Evolutionary conservation across 1,284 basidiomycete genomes (phyloP).

Genomic region (Cutaneotrichosporon sp.): DNA sequence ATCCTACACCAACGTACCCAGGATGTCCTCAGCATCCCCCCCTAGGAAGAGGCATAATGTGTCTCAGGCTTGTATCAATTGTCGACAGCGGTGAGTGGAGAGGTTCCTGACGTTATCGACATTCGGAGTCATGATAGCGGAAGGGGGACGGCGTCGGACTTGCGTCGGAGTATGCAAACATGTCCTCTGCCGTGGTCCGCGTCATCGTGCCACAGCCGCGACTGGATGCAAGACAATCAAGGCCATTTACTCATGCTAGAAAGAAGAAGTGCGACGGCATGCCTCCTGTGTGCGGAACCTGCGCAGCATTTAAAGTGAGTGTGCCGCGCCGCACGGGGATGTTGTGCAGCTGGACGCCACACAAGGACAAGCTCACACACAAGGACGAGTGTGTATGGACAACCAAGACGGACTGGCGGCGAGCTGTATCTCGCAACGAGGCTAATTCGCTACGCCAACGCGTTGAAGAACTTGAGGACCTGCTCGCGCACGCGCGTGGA

Average conservation of each 20-base stretch:
- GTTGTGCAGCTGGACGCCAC: no score
- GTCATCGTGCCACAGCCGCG: no score
- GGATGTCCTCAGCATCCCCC: background rate
- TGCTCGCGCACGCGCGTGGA: background rate
- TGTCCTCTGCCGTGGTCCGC: no score
- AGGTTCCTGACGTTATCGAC: background rate
- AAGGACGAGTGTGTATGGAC: conserved; percentile 37
- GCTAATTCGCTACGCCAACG: conserved; percentile 27
- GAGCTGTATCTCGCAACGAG: conserved; percentile 25
- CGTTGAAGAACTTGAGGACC: conserved; percentile 25
- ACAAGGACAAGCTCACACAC: no score
- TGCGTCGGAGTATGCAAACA: no score
- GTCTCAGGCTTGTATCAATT: conserved; percentile 16
- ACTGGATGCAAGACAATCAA: no score
- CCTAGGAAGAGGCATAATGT: conserved; percentile 3
- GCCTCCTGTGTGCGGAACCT: conserved; percentile 34
- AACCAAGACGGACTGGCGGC: conserved; percentile 26
- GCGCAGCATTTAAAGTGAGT: conserved; percentile 32
- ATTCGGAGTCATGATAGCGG: no score
- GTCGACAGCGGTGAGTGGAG: conserved; percentile 9
- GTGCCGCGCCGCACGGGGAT: no score
- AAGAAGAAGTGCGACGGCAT: conserved; percentile 41
- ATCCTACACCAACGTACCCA: background rate
- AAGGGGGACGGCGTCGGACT: no score
- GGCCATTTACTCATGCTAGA: conserved; percentile 22